A percentile compares a stretch with the other conserved stretches of the same genome.
phyloP scores from a whole-genome alignment of 2,329 filamentous ascomycete species.

The Talaromyces sp. region DNA sequence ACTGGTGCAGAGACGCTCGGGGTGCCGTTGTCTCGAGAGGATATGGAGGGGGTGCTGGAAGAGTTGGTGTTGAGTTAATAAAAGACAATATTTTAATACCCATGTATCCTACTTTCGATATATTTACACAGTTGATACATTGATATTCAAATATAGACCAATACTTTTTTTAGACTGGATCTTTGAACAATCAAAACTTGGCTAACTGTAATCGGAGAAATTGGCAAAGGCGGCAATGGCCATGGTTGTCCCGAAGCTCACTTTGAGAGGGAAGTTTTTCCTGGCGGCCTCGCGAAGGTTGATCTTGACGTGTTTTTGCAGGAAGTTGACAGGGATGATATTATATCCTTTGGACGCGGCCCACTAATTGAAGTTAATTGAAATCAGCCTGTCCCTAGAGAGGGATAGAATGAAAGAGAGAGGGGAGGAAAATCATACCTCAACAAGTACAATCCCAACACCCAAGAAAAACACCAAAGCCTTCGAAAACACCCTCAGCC shows the following conservation, averaged over 20 bases:
- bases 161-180: not conserved
- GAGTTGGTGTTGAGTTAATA: slow-evolving; percentile 54
- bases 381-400: not conserved
- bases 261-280: slow-evolving; percentile 41
- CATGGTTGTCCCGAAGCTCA: slow-evolving; percentile 43
- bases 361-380: slow-evolving; percentile 26
- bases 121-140: not conserved
- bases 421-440: slow-evolving; percentile 28
- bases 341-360: slow-evolving; percentile 45
- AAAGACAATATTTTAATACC: not conserved
- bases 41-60: slow-evolving; percentile 83
- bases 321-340: slow-evolving; percentile 35
- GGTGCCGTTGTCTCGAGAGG: slow-evolving; percentile 80
- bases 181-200: not conserved
- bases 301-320: slow-evolving; percentile 39
- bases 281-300: slow-evolving; percentile 35
- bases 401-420: not conserved
- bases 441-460: slow-evolving; percentile 39
- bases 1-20: slow-evolving; percentile 81
- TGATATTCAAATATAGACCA: not conserved
- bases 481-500: slow-evolving; percentile 41
- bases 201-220: slow-evolving; percentile 23
- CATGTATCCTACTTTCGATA: not conserved
- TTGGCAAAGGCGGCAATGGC: slow-evolving; percentile 43
- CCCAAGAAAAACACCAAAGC: slow-evolving; percentile 41